Base-by-base conservation (phyloP, 768 basidiomycete species). In the Termitomyces sp. region DNA sequence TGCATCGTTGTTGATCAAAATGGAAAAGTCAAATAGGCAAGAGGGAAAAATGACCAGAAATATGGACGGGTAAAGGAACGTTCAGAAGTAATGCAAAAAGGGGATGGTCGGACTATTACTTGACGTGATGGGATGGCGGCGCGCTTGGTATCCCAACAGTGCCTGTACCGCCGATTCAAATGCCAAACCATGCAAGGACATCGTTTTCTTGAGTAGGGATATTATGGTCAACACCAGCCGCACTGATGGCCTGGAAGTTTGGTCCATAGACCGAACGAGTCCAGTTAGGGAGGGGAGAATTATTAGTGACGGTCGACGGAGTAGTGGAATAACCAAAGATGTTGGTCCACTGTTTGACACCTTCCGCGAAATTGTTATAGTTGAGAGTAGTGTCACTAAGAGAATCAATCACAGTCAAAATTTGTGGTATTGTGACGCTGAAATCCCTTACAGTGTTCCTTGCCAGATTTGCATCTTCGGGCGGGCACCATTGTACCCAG, bases 381-480 rank as follows among this genome's bases (percentile, higher is more conserved):
- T 76, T 78, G 59, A 85, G 75, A 2, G 80, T 82, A 15, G 78
- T 78, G 64, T 85, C 84, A 45, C 80, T 80, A 53, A 28, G 12
- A 20, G 35, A 22, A 15, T 52, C 12, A 35, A n/a, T 20, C n/a
- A 35, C 61, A 28, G 20, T 39, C 33, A 40, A 35, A 20, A 11
- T 4, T 0, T 33, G n/a, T 13, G 50, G 11, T 48, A 3, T 9
- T 20, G 4, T 0, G 16, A 32, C 9, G 6, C 3, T 50, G 8
- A n/a, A 11, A 6, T 24, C 1, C 1, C 38, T 54, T 40, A 78
- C 71, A 67, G 69, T 3, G 83, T 84, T 57, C 83, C 83, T 71
- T 84, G 82, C 80, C 81, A 84, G 45, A 82, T 72, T 66, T 82
- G 81, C 65, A 86, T 73, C 65, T 78, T 81, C 9, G 83, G 82